Conservation (phyloP, 345 rosid species). For the Brassica juncea region DNA sequence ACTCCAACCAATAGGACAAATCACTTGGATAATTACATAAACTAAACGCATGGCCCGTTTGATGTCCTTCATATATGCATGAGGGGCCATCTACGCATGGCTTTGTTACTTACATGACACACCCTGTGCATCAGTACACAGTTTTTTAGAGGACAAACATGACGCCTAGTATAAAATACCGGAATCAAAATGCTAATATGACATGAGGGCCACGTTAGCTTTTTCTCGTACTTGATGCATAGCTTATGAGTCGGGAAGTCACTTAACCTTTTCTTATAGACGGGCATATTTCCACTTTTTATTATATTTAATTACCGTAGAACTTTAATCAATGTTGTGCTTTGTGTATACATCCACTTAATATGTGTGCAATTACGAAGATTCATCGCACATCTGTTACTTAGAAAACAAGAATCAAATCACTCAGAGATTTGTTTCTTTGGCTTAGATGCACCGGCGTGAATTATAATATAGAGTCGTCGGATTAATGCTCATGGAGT, state of each 20-base stretch:
- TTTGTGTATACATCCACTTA: slow-evolving; percentile 19
- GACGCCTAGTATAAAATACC: background rate
- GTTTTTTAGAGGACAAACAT: background rate
- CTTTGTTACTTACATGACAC: slow-evolving; percentile 35
- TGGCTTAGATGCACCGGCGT: slow-evolving; percentile 39
- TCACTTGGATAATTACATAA: slow-evolving; percentile 13
- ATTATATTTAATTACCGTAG: background rate
- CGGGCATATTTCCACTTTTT: background rate
- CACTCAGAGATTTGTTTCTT: slow-evolving; percentile 35
- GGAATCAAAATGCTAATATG: background rate
- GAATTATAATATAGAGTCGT: slow-evolving; percentile 23
- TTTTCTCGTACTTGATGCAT: slow-evolving; percentile 33
- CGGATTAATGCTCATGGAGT: slow-evolving; percentile 19
- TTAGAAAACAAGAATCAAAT: slow-evolving; percentile 30
- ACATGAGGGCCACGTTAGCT: background rate
- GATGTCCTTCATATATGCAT: slow-evolving; percentile 41
- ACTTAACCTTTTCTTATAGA: background rate
- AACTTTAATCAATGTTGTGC: slow-evolving; percentile 1
- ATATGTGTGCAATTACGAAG: slow-evolving; percentile 24
- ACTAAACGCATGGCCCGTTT: slow-evolving; percentile 21
- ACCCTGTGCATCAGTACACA: background rate
- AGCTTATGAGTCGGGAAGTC: slow-evolving; percentile 22
- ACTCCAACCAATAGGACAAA: slow-evolving; percentile 19
- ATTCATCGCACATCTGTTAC: slow-evolving; percentile 36
- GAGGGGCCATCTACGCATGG: slow-evolving; percentile 49